A percentile compares a stretch with the other conserved stretches of the same genome.
Evolutionary conservation across 331 rosid species (phyloP).

Genomic region (Pyrus hybrid): DNA sequence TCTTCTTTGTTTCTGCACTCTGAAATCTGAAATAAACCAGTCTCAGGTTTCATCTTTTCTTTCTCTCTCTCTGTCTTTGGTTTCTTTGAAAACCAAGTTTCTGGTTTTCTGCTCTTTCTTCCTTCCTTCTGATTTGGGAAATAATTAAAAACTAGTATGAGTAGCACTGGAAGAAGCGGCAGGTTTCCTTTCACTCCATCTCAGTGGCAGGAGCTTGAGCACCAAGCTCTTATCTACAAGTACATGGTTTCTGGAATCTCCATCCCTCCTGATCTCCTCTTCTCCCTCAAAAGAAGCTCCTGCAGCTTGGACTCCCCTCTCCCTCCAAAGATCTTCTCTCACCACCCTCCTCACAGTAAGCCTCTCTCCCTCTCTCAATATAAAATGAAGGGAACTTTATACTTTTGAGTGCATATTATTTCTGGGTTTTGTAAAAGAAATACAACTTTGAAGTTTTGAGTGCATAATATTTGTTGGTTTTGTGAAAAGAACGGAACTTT

Average conservation of each 20-base stretch:
- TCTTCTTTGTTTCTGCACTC: constrained; percentile 18
- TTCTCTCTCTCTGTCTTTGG: neutral
- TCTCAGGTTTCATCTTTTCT: neutral
- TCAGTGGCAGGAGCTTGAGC: constrained; percentile 99
- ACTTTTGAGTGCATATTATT: too few species aligned
- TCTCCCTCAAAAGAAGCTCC: constrained; percentile 49
- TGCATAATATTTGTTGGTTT: neutral
- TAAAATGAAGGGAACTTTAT: neutral
- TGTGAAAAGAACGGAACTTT: neutral
- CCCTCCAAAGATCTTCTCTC: constrained; percentile 55
- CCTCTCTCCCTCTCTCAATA: neutral
- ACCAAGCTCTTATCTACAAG: constrained; percentile 95
- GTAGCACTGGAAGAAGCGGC: constrained; percentile 63
- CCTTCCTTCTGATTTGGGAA: constrained; percentile 5
- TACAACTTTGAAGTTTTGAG: neutral
- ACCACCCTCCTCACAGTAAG: constrained; percentile 62
- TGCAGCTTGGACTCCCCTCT: constrained; percentile 39
- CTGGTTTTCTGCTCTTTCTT: constrained; percentile 10
- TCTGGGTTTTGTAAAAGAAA: too few species aligned
- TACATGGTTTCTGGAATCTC: constrained; percentile 90
- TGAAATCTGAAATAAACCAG: constrained; percentile 8
- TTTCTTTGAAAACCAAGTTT: neutral
- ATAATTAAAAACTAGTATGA: constrained; percentile 18
- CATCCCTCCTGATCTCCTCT: constrained; percentile 85
- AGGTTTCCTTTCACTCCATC: constrained; percentile 83